phyloP scores from a whole-genome alignment of 1,139 yeast species.

The Arxiozyma telluris region DNA sequence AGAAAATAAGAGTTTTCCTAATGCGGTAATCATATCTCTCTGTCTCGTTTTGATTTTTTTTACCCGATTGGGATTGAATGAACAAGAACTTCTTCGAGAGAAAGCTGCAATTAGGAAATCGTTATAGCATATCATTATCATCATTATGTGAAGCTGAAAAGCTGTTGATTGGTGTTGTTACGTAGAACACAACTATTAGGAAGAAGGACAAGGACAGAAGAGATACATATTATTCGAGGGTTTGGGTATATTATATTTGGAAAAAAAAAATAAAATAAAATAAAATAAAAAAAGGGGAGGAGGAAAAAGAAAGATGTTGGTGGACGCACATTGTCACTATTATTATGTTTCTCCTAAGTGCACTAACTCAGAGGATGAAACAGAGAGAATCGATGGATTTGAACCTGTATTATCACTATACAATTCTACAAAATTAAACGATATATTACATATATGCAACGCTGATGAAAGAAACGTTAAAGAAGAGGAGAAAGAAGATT shows the following conservation, averaged over 20 bases:
- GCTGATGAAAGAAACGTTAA: not conserved
- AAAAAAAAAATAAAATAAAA: no score
- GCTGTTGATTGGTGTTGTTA: no score
- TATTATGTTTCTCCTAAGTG: not conserved
- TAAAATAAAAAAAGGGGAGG: not conserved
- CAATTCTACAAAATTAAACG: not conserved
- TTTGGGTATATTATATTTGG: not conserved
- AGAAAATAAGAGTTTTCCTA: not conserved
- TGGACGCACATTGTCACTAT: slow-evolving; percentile 60
- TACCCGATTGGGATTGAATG: no score
- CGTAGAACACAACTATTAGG: not conserved
- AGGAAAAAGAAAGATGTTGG: slow-evolving; percentile 13
- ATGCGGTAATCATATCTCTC: not conserved
- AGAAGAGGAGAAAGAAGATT: not conserved
- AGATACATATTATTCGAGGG: not conserved
- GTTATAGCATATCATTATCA: no score
- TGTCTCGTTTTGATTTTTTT: no score
- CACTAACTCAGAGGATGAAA: slow-evolving; percentile 22
- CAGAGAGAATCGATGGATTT: not conserved
- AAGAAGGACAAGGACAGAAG: not conserved
- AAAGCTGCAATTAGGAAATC: no score
- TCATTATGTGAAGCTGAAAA: no score
- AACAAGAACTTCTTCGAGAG: no score
- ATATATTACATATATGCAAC: not conserved
- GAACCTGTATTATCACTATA: not conserved